Conservation (phyloP, 2,329 filamentous ascomycete genomes). For the Alternaria conjuncta region DNA sequence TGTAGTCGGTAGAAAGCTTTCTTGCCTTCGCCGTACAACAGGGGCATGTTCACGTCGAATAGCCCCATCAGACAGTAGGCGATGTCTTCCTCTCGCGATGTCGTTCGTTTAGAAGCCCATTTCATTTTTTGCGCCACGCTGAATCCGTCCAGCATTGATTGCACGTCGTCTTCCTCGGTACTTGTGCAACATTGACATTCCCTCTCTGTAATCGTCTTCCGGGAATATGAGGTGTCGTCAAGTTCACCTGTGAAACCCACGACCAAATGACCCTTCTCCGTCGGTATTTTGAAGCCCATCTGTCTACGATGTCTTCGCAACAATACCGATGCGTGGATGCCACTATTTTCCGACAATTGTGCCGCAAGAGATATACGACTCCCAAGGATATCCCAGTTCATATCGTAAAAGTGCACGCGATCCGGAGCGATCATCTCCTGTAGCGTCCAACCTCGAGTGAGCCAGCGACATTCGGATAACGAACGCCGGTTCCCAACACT, state of each 20-base stretch:
- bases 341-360: neutral
- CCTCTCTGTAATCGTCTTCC: neutral
- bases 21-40: conserved; percentile 35
- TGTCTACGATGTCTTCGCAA: neutral
- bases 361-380: neutral
- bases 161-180: no score
- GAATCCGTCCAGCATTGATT: neutral
- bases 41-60: conserved; percentile 22
- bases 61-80: conserved; percentile 28
- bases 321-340: neutral
- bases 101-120: neutral
- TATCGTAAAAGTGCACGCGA: conserved; percentile 14
- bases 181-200: neutral
- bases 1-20: conserved; percentile 26
- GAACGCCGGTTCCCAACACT: fast-evolving
- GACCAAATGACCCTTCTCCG: neutral
- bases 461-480: conserved; percentile 13
- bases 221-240: neutral
- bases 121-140: neutral
- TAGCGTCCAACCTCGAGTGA: conserved; percentile 24
- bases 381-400: conserved; percentile 16
- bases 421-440: conserved; percentile 23
- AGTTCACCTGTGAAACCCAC: no score
- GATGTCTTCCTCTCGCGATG: conserved; percentile 19
- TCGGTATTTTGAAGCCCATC: neutral